A percentile compares a stretch with the other conserved stretches of the same genome.
Evolutionary conservation across 23 red algal genomes (phyloP).

Genomic region (Cyanidiococcus yangmingshanensis): DNA sequence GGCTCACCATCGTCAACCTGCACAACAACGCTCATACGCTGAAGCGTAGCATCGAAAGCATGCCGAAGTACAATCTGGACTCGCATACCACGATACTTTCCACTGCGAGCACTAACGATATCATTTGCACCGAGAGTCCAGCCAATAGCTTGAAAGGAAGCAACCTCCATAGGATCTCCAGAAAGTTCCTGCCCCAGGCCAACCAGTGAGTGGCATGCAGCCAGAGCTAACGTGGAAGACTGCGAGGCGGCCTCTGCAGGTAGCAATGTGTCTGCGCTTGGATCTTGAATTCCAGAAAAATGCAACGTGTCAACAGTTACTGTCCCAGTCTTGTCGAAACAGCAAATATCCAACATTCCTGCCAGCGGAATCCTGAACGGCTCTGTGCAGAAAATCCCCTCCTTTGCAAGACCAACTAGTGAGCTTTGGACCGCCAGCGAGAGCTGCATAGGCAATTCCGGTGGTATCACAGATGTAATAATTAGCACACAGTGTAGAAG

Average conservation of each 20-base stretch:
- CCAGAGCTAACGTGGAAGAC: constrained; percentile 60
- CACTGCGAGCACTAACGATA: constrained; percentile 31
- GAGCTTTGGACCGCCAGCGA: constrained; percentile 83
- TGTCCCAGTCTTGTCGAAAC: constrained; percentile 98
- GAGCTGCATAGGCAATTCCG: constrained; percentile 91
- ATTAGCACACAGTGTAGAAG: constrained; percentile 87
- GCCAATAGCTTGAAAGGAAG: constrained; percentile 48
- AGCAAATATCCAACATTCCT: constrained; percentile 87
- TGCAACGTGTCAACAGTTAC: constrained; percentile 75
- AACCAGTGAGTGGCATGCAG: constrained; percentile 77
- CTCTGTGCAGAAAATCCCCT: constrained; percentile 92
- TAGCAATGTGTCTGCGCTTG: constrained; percentile 17
- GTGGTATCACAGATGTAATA: constrained; percentile 91
- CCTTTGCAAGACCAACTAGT: constrained; percentile 55
- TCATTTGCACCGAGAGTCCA: constrained; percentile 47
- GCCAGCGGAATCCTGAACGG: constrained; percentile 92
- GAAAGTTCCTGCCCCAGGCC: constrained; percentile 54
- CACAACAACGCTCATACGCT: constrained; percentile 92
- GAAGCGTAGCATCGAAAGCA: constrained; percentile 66
- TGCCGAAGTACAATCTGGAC: constrained; percentile 63
- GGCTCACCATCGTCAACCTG: constrained; percentile 30
- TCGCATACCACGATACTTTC: constrained; percentile 10
- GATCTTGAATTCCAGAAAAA: constrained; percentile 36
- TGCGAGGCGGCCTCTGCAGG: constrained; percentile 38
- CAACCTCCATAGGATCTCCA: constrained; percentile 83